These are phyloP conservation scores for Bidens hawaiensis DNA, from an alignment of 140 eudicot species.

Conservation along the genomic window DNA sequence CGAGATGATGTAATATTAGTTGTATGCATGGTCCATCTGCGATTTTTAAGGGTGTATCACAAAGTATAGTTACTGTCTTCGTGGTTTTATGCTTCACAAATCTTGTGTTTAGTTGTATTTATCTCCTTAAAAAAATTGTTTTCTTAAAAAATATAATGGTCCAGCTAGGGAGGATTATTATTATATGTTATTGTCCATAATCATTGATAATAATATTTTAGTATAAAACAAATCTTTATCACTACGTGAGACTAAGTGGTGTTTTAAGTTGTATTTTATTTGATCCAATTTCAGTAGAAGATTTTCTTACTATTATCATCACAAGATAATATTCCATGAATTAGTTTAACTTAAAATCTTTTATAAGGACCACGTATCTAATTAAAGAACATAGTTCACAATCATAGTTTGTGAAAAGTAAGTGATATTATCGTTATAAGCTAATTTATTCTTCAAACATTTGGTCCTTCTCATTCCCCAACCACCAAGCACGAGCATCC, in stretches of 20 bases:
- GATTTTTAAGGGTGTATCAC: too few species aligned
- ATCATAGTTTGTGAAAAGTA: neutral
- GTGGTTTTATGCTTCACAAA: neutral
- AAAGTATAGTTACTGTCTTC: too few species aligned
- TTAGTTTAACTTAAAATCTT: conserved; percentile 2
- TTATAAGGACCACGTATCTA: neutral
- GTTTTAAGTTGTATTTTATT: neutral
- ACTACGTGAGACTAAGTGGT: conserved; percentile 28
- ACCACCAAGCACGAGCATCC: too few species aligned
- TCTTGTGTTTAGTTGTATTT: neutral
- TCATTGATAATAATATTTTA: conserved; percentile 3
- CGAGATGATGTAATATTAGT: neutral
- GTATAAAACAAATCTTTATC: neutral
- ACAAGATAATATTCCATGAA: conserved; percentile 12
- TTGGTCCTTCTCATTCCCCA: too few species aligned
- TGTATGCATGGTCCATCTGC: neutral
- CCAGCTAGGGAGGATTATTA: neutral
- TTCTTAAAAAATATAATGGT: too few species aligned
- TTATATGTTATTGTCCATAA: neutral
- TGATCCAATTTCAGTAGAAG: conserved; percentile 6
- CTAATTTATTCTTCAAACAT: too few species aligned
- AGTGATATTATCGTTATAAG: neutral
- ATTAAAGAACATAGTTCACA: too few species aligned
- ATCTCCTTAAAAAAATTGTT: too few species aligned
- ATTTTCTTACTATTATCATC: conserved; percentile 11